phyloP scores from a whole-genome alignment of 2,329 filamentous ascomycete species.

The Sporothrix inflata region DNA sequence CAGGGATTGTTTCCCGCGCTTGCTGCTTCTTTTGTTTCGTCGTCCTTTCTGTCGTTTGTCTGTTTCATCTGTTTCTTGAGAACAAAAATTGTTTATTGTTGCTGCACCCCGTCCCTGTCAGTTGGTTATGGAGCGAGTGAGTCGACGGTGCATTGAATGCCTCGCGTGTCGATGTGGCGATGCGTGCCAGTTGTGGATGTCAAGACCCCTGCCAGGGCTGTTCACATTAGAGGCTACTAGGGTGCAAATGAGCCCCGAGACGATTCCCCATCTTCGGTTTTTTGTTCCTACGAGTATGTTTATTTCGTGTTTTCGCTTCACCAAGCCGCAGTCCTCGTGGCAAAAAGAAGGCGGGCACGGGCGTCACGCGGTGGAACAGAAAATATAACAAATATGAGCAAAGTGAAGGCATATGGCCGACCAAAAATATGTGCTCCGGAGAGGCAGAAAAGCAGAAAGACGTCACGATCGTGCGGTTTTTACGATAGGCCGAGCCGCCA shows the following conservation, averaged over 20 bases:
- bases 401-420: neutral
- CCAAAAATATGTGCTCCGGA: neutral
- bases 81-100: neutral
- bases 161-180: neutral
- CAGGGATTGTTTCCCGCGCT: neutral
- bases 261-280: neutral
- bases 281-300: too few species aligned
- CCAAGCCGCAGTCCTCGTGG: constrained; percentile 3
- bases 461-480: constrained; percentile 1
- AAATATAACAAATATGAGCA: neutral
- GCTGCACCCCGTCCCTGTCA: neutral
- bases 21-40: constrained; percentile 19
- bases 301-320: neutral
- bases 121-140: neutral
- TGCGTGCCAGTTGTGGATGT: neutral
- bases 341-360: constrained; percentile 1
- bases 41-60: constrained; percentile 3
- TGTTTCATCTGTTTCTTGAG: neutral
- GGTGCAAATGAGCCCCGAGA: neutral
- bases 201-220: neutral
- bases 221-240: neutral
- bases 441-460: neutral
- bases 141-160: neutral
- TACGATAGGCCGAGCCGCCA: neutral
- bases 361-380: constrained; percentile 9